A percentile compares a stretch with the other conserved stretches of the same genome.
Evolutionary conservation across 2,329 filamentous ascomycete species (phyloP).

Genomic region (Curvularia spicifera): DNA sequence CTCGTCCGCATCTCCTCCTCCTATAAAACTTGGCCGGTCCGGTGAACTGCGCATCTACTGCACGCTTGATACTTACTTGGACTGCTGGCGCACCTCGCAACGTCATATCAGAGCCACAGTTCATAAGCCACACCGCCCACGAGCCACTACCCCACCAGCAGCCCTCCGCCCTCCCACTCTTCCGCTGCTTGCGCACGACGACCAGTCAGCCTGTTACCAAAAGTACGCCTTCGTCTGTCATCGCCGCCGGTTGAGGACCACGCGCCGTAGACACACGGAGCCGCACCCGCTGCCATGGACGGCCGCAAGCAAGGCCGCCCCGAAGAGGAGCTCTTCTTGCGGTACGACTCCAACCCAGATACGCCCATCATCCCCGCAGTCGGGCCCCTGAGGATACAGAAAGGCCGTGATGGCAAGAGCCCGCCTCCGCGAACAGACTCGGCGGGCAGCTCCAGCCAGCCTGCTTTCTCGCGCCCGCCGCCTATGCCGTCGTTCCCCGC

Average conservation of each 20-base stretch:
- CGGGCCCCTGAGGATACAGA: slow-evolving; percentile 84
- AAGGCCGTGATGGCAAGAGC: slow-evolving; percentile 63
- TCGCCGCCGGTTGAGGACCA: slow-evolving; percentile 32
- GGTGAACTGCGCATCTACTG: slow-evolving; percentile 1
- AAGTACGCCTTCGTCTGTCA: slow-evolving; percentile 34
- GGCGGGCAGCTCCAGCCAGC: slow-evolving; percentile 66
- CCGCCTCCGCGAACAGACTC: slow-evolving; percentile 63
- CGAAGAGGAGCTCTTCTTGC: slow-evolving; percentile 84
- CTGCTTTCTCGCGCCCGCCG: slow-evolving; percentile 48
- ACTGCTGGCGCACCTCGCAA: slow-evolving; percentile 18
- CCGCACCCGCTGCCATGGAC: slow-evolving; percentile 46
- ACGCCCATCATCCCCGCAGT: slow-evolving; percentile 85
- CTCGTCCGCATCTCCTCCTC: slow-evolving; percentile 6
- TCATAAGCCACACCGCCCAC: not conserved
- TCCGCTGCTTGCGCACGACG: slow-evolving; percentile 18
- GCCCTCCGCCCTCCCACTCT: slow-evolving; percentile 20
- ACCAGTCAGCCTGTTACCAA: slow-evolving; percentile 32
- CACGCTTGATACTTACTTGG: not conserved
- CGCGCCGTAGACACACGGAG: slow-evolving; percentile 13
- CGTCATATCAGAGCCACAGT: slow-evolving; percentile 17
- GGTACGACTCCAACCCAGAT: slow-evolving; percentile 58
- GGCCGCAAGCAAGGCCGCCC: slow-evolving; percentile 67
- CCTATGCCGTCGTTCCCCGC: slow-evolving; percentile 70
- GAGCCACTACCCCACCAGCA: slow-evolving; percentile 17
- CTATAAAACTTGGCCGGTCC: slow-evolving; percentile 22